Evolutionary conservation across 257 asterid species (phyloP).

Genomic region (Solanum megistacrolobum): DNA sequence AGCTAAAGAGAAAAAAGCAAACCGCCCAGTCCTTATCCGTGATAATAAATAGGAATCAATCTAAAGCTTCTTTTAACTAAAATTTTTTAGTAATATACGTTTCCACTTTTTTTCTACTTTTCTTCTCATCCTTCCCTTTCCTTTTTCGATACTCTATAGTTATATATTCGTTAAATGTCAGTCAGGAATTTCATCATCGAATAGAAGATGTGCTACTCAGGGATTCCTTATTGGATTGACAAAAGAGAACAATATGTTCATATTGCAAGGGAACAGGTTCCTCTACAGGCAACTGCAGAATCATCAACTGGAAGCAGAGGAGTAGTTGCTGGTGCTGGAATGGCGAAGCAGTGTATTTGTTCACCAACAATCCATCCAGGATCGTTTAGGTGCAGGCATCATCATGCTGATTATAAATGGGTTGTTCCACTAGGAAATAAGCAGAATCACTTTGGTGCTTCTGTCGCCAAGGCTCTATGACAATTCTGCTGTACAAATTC

Average conservation of each 20-base stretch:
- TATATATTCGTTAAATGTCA: conserved; percentile 2
- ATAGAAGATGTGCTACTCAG: conserved; percentile 19
- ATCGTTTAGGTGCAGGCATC: conserved; percentile 23
- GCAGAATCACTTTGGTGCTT: background rate
- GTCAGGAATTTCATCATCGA: background rate
- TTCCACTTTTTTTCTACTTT: background rate
- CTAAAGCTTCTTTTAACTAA: background rate
- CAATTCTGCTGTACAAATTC: background rate
- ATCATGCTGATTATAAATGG: conserved; percentile 25
- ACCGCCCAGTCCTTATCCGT: background rate
- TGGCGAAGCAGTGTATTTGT: conserved; percentile 22
- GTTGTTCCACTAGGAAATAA: conserved; percentile 4
- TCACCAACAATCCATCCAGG: conserved; percentile 34
- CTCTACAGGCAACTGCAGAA: background rate
- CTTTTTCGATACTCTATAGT: background rate
- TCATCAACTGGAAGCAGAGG: background rate
- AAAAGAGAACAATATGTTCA: background rate
- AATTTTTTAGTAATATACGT: background rate
- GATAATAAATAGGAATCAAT: conserved; percentile 1
- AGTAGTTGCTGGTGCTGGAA: background rate
- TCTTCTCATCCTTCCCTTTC: background rate
- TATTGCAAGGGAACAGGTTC: conserved; percentile 1
- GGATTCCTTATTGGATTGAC: background rate
- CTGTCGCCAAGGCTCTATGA: background rate
- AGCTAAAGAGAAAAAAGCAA: background rate